A percentile compares a stretch with the other conserved stretches of the same genome.
Conservation (phyloP, 495 filamentous ascomycete species). For the Penicillium paxilli region DNA sequence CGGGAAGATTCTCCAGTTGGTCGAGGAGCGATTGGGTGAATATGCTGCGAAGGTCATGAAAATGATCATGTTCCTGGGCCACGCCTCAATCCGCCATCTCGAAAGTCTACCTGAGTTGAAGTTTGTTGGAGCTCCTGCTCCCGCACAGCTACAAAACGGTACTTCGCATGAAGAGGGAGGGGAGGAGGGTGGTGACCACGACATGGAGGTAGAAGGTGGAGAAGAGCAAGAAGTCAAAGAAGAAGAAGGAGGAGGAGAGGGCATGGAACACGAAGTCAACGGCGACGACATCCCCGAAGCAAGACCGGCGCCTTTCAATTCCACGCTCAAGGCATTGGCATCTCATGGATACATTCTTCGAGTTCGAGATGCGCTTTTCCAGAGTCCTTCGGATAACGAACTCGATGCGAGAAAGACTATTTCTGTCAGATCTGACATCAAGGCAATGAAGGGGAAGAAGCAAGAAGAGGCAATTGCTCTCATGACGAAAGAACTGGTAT, state of each 20-base stretch:
- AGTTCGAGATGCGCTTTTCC: slow-evolving; percentile 50
- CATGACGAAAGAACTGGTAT: slow-evolving; percentile 27
- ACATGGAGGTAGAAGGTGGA: slow-evolving; percentile 19
- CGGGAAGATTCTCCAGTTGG: slow-evolving; percentile 77
- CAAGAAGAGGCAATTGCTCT: slow-evolving; percentile 55
- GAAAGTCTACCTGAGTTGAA: slow-evolving; percentile 41
- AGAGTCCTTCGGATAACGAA: slow-evolving; percentile 50
- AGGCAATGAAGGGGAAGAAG: slow-evolving; percentile 56
- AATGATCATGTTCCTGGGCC: slow-evolving; percentile 73
- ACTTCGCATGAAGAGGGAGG: slow-evolving; percentile 24
- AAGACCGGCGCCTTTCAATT: slow-evolving; percentile 37
- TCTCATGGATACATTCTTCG: slow-evolving; percentile 49
- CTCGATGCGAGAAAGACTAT: slow-evolving; percentile 47
- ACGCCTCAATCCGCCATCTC: slow-evolving; percentile 72
- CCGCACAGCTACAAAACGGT: slow-evolving; percentile 35
- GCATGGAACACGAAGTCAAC: slow-evolving; percentile 12
- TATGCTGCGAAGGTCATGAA: slow-evolving; percentile 70
- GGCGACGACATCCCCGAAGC: slow-evolving; percentile 19
- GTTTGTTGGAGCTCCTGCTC: slow-evolving; percentile 2
- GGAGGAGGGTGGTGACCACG: slow-evolving; percentile 26
- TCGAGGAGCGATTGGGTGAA: slow-evolving; percentile 67
- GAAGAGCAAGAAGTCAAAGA: slow-evolving; percentile 16
- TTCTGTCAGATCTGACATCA: slow-evolving; percentile 34
- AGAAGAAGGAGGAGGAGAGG: slow-evolving; percentile 16
- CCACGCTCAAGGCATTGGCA: slow-evolving; percentile 45